Conservation (phyloP, 164 flowering plant genomes). For the Vitis riparia region DNA sequence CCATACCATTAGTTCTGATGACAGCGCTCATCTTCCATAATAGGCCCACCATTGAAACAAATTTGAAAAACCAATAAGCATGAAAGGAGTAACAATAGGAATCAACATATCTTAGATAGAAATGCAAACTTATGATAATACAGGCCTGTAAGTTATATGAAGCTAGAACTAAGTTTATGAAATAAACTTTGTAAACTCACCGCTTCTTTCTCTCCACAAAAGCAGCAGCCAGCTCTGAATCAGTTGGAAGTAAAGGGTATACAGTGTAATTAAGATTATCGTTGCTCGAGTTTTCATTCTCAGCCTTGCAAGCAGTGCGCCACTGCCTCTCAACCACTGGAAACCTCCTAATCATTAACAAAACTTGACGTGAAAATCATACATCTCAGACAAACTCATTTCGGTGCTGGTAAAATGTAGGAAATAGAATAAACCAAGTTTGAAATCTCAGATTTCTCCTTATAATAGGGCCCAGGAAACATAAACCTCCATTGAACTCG, state of each 20-base stretch:
- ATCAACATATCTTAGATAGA: no score
- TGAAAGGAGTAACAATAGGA: no score
- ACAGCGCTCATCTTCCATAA: no score
- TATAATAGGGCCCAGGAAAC: no score
- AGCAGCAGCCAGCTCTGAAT: constrained; percentile 63
- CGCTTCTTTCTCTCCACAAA: constrained; percentile 67
- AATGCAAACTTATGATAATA: no score
- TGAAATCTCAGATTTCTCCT: no score
- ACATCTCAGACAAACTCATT: neutral
- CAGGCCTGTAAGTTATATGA: no score
- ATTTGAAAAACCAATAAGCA: no score
- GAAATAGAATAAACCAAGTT: neutral
- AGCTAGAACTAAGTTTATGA: no score
- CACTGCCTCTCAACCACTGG: constrained; percentile 89
- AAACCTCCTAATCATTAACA: constrained; percentile 62
- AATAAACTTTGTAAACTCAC: constrained; percentile 24
- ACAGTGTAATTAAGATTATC: constrained; percentile 23
- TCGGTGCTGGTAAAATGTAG: neutral
- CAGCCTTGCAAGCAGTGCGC: constrained; percentile 65
- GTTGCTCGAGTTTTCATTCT: constrained; percentile 26
- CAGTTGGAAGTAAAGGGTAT: constrained; percentile 56
- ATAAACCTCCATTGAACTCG: no score
- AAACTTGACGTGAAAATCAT: neutral
- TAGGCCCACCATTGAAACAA: no score
- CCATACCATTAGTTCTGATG: no score